Conservation (phyloP, 2,329 filamentous ascomycete species). For the Alternaria conjuncta region DNA sequence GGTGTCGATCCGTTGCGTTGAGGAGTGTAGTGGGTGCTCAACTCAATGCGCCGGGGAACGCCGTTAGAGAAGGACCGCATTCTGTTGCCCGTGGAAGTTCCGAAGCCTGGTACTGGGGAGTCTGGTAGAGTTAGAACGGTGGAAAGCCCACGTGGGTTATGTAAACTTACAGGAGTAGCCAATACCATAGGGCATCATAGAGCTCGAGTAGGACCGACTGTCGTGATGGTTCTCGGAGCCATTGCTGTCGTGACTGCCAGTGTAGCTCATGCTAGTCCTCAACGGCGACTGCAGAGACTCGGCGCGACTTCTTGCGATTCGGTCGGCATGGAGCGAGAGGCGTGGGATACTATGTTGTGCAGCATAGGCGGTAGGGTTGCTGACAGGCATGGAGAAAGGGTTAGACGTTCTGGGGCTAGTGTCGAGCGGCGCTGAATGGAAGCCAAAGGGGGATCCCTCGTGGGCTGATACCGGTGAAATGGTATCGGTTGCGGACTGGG, state of each 20-base stretch:
- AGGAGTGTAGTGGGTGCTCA: conserved; percentile 49
- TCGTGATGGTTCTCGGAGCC: conserved; percentile 32
- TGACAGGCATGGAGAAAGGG: conserved; percentile 48
- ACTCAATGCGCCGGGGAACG: conserved; percentile 49
- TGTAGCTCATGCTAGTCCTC: conserved; percentile 56
- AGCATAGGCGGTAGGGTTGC: conserved; percentile 41
- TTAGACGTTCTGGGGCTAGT: conserved; percentile 48
- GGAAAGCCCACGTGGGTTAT: neutral
- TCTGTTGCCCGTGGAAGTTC: conserved; percentile 44
- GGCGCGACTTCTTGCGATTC: conserved; percentile 49
- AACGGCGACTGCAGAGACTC: conserved; percentile 55
- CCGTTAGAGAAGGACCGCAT: conserved; percentile 50
- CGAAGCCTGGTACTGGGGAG: conserved; percentile 49
- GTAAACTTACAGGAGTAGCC: conserved; percentile 45
- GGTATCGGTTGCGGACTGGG: conserved; percentile 57
- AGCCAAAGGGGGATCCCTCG: conserved; percentile 51
- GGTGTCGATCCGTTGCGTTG: conserved; percentile 44
- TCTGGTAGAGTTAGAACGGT: conserved; percentile 34
- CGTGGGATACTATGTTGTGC: conserved; percentile 51
- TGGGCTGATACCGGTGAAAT: conserved; percentile 54
- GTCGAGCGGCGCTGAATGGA: conserved; percentile 43
- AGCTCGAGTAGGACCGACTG: conserved; percentile 36
- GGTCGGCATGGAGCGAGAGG: conserved; percentile 52
- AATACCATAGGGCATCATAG: conserved; percentile 49
- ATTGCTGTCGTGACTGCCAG: conserved; percentile 34